Evolutionary conservation across 1,139 yeast species (phyloP).

Genomic region (Taphrina sp.): DNA sequence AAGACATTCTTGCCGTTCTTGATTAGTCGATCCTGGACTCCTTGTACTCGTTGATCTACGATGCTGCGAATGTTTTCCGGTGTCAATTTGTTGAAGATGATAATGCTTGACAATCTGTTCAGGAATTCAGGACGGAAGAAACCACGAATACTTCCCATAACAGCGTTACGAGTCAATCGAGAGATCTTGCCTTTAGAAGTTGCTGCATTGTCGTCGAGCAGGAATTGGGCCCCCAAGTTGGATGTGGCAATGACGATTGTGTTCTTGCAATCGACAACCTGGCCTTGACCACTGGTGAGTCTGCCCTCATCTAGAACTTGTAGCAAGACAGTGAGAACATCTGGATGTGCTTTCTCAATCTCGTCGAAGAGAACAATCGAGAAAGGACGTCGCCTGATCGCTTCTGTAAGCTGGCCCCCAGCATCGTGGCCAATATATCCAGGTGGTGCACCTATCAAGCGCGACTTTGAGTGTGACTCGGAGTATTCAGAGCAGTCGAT

Average conservation of each 20-base stretch:
- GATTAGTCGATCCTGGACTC: conserved; percentile 80
- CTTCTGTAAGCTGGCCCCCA: conserved; percentile 94
- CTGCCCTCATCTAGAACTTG: conserved; percentile 97
- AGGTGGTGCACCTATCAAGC: conserved; percentile 94
- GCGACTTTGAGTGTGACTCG: conserved; percentile 94
- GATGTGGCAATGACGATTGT: conserved; percentile 94
- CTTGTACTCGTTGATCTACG: conserved; percentile 76
- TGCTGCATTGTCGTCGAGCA: conserved; percentile 65
- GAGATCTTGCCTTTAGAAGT: conserved; percentile 52
- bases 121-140: conserved; percentile 98
- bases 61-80: conserved; percentile 90
- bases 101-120: conserved; percentile 90
- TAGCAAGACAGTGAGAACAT: conserved; percentile 83
- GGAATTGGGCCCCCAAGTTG: conserved; percentile 90
- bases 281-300: conserved; percentile 90
- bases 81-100: conserved; percentile 86
- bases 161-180: conserved; percentile 65
- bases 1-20: conserved; percentile 74
- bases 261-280: conserved; percentile 87
- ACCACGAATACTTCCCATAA: conserved; percentile 77
- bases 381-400: conserved; percentile 85
- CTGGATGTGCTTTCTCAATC: conserved; percentile 99
- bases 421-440: conserved; percentile 98
- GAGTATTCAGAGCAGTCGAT: conserved; percentile 95
- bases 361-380: conserved; percentile 93